Conservation (phyloP, 306 rosid genomes). For the Senna tora region DNA sequence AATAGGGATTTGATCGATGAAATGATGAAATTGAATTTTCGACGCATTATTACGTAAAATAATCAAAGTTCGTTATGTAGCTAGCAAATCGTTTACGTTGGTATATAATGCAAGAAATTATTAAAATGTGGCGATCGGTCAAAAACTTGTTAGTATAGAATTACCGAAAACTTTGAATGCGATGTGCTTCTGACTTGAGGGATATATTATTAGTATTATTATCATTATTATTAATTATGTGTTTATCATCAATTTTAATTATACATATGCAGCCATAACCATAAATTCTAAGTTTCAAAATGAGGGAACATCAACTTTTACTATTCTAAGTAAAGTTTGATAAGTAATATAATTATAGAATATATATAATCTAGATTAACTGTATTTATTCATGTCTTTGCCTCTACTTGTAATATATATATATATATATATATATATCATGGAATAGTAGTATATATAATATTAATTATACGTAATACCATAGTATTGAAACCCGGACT, state of each 20-base stretch:
- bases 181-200: background rate
- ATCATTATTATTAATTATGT: too few species aligned
- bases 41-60: background rate
- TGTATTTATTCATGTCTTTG: too few species aligned
- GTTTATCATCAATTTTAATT: background rate
- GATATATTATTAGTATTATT: background rate
- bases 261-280: background rate
- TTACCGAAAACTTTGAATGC: background rate
- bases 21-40: slow-evolving; percentile 39
- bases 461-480: too few species aligned
- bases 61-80: background rate
- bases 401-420: too few species aligned
- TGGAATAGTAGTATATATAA: too few species aligned
- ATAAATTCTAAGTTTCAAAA: background rate
- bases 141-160: slow-evolving; percentile 19
- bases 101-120: background rate
- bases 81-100: background rate
- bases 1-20: background rate
- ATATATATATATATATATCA: too few species aligned
- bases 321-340: background rate
- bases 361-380: too few species aligned
- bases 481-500: too few species aligned
- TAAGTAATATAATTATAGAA: too few species aligned
- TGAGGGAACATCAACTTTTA: background rate
- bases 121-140: background rate